These are phyloP conservation scores for Actinidia arguta DNA, from an alignment of 179 eudicot species.

Conservation along the genomic window DNA sequence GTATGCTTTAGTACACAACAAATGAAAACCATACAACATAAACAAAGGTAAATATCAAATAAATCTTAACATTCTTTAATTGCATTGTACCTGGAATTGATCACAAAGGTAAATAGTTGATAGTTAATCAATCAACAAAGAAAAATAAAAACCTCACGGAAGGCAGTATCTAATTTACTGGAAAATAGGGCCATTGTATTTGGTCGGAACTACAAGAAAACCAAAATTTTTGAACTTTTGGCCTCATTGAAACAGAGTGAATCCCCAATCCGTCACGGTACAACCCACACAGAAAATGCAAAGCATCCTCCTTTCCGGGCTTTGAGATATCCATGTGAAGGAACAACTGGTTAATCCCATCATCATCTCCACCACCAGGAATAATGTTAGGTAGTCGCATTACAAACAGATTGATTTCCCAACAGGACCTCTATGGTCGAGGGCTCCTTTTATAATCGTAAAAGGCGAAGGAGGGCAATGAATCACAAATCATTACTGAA, in stretches of 20 bases:
- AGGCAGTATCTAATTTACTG: conserved; percentile 53
- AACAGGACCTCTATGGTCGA: conserved; percentile 76
- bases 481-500: not conserved
- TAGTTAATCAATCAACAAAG: not conserved
- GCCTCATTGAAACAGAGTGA: conserved; percentile 87
- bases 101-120: too few relatives aligned
- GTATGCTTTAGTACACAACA: too few relatives aligned
- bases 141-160: not conserved
- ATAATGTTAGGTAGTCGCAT: conserved; percentile 73
- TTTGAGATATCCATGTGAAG: conserved; percentile 82
- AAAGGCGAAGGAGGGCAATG: conserved; percentile 75
- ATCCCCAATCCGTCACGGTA: conserved; percentile 94
- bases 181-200: conserved; percentile 72
- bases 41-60: too few relatives aligned
- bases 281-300: conserved; percentile 90
- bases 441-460: conserved; percentile 71
- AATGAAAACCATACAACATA: too few relatives aligned
- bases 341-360: conserved; percentile 77
- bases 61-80: too few relatives aligned
- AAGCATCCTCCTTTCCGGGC: conserved; percentile 55
- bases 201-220: conserved; percentile 43
- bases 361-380: conserved; percentile 53
- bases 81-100: too few relatives aligned
- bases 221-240: conserved; percentile 57
- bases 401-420: conserved; percentile 76